Conservation (phyloP, 2,329 filamentous ascomycete genomes). For the Aulographum hederae region DNA sequence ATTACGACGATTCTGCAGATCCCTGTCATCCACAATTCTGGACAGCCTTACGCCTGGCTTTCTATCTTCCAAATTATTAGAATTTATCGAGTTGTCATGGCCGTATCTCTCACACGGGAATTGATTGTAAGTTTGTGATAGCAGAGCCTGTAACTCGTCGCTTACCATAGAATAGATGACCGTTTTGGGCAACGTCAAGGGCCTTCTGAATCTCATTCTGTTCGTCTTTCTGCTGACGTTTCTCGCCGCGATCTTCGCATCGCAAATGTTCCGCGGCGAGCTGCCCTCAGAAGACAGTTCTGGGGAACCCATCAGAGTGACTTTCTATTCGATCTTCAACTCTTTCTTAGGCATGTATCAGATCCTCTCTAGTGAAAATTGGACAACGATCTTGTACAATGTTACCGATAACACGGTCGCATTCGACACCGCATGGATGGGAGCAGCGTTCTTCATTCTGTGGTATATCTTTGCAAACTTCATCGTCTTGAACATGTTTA, state of each 20-base stretch:
- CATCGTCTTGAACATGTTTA: constrained; percentile 98
- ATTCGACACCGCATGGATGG: constrained; percentile 74
- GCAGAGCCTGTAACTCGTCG: background rate
- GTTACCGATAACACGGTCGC: constrained; percentile 50
- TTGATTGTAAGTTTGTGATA: constrained; percentile 41
- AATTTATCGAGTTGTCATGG: constrained; percentile 79
- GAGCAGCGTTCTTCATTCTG: constrained; percentile 72
- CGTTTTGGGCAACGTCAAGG: constrained; percentile 77
- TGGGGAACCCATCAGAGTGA: constrained; percentile 48
- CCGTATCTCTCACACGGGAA: constrained; percentile 69
- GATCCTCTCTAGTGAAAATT: constrained; percentile 87
- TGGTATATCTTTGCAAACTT: constrained; percentile 96
- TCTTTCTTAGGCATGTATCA: constrained; percentile 97
- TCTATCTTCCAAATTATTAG: constrained; percentile 86
- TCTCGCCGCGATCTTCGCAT: constrained; percentile 79
- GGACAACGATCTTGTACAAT: constrained; percentile 75
- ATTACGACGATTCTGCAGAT: constrained; percentile 74
- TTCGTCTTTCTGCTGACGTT: constrained; percentile 96
- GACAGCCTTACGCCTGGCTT: constrained; percentile 65
- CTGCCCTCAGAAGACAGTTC: constrained; percentile 44
- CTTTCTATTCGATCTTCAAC: constrained; percentile 85
- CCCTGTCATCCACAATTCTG: constrained; percentile 56
- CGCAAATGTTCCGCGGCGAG: constrained; percentile 80
- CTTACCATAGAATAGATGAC: constrained; percentile 29
- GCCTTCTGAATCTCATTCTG: constrained; percentile 85